Evolutionary conservation across 225 moss, liverwort and hornwort genomes (phyloP).

Genomic region (Physcomitrium patens): DNA sequence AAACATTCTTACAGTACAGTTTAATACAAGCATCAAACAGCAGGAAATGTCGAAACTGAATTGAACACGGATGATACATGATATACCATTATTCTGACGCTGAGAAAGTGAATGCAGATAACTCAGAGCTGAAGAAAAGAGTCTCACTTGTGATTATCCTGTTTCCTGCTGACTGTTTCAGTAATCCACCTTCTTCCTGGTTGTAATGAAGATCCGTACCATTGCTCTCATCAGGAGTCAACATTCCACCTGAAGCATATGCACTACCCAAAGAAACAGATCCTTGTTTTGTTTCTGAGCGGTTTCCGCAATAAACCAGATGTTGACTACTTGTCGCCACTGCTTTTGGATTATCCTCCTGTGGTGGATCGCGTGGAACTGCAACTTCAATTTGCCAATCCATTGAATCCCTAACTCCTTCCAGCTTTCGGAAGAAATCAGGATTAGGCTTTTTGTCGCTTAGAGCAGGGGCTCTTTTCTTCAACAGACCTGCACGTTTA

Average conservation of each 20-base stretch:
- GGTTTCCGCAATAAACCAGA: slow-evolving; percentile 44
- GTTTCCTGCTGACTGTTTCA: slow-evolving; percentile 30
- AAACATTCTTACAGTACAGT: not conserved
- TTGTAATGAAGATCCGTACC: slow-evolving; percentile 41
- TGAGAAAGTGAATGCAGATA: not conserved
- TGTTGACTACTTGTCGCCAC: slow-evolving; percentile 52
- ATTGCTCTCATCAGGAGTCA: slow-evolving; percentile 47
- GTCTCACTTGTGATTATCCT: slow-evolving; percentile 27
- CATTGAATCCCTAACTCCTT: slow-evolving; percentile 59
- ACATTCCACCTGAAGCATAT: slow-evolving; percentile 41
- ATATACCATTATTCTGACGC: not conserved
- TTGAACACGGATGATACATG: not conserved
- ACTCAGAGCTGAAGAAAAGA: not conserved
- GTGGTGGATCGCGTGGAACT: slow-evolving; percentile 61
- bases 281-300: slow-evolving; percentile 40
- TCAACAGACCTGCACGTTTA: slow-evolving; percentile 51
- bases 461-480: slow-evolving; percentile 74
- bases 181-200: slow-evolving; percentile 42
- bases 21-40: not conserved
- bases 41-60: not conserved
- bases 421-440: slow-evolving; percentile 93
- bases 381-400: slow-evolving; percentile 95
- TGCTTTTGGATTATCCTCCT: slow-evolving; percentile 52
- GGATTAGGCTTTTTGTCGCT: slow-evolving; percentile 95
- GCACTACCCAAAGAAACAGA: slow-evolving; percentile 37